These are phyloP conservation scores for Hymenoscyphus infarciens DNA, from an alignment of 2,329 filamentous ascomycete species.

Conservation along the genomic window DNA sequence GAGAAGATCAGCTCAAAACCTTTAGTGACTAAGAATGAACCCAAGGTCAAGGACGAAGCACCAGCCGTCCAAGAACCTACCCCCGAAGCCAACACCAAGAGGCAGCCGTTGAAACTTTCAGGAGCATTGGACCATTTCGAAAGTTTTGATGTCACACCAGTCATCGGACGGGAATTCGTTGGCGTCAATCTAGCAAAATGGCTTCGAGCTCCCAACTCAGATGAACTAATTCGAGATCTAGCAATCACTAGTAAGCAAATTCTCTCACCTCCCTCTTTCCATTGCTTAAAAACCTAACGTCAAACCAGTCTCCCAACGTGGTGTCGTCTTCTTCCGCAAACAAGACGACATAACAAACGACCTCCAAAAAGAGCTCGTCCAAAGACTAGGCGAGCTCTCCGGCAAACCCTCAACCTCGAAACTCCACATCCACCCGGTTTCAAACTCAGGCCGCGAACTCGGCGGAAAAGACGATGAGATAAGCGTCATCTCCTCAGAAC, in stretches of 20 bases:
- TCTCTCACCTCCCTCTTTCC: not conserved
- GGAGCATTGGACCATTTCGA: slow-evolving; percentile 31
- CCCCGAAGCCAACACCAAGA: slow-evolving; percentile 17
- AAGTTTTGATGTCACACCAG: slow-evolving; percentile 41
- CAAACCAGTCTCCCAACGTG: slow-evolving; percentile 58
- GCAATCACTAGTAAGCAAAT: slow-evolving; percentile 42
- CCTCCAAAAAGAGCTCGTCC: slow-evolving; percentile 62
- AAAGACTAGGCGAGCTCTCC: slow-evolving; percentile 55
- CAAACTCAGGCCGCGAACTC: slow-evolving; percentile 49
- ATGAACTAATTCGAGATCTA: slow-evolving; percentile 47
- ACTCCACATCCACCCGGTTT: slow-evolving; percentile 59
- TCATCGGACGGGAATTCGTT: slow-evolving; percentile 45
- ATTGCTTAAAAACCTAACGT: not conserved
- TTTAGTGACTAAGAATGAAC: slow-evolving; percentile 9
- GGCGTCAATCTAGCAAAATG: slow-evolving; percentile 43
- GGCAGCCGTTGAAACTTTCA: slow-evolving; percentile 30
- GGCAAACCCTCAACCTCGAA: slow-evolving; percentile 54
- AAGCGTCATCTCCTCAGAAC: slow-evolving; percentile 58
- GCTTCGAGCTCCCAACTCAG: slow-evolving; percentile 44
- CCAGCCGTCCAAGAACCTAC: slow-evolving; percentile 24
- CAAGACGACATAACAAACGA: slow-evolving; percentile 60
- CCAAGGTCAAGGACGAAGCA: slow-evolving; percentile 16
- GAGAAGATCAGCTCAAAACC: slow-evolving; percentile 26
- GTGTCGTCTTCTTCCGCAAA: slow-evolving; percentile 67
- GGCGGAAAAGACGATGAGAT: slow-evolving; percentile 58